A percentile compares a stretch with the other conserved stretches of the same genome.
Conservation (phyloP, 805 yeast genomes). For the Metschnikowia gelsemii region DNA sequence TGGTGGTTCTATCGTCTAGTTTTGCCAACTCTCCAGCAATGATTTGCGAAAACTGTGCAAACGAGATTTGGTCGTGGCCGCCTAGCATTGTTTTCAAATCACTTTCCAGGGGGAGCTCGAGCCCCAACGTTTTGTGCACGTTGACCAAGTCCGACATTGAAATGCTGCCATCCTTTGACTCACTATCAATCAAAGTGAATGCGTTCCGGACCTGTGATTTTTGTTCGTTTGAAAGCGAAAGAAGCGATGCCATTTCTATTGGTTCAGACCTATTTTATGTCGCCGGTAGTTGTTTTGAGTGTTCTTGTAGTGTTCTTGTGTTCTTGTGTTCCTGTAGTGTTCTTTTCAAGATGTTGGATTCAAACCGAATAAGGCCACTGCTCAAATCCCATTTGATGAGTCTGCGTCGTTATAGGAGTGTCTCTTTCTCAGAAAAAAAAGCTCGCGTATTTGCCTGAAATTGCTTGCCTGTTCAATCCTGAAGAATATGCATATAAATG, state of each 20-base stretch:
- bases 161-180: slow-evolving; percentile 66
- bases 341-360: not conserved
- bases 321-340: not conserved
- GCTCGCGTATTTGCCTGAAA: too few relatives aligned
- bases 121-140: slow-evolving; percentile 54
- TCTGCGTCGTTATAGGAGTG: too few relatives aligned
- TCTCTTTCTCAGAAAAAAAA: too few relatives aligned
- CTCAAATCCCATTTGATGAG: too few relatives aligned
- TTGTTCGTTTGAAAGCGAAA: slow-evolving; percentile 56
- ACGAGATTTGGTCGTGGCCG: slow-evolving; percentile 47
- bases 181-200: slow-evolving; percentile 78
- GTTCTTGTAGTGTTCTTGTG: not conserved
- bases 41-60: slow-evolving; percentile 63
- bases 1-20: slow-evolving; percentile 50
- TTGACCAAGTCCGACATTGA: slow-evolving; percentile 54
- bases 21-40: slow-evolving; percentile 56
- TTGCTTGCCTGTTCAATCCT: too few relatives aligned
- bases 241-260: slow-evolving; percentile 24
- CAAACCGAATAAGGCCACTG: too few relatives aligned
- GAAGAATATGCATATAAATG: too few relatives aligned
- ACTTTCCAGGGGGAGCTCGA: slow-evolving; percentile 41
- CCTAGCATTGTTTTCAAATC: slow-evolving; percentile 53
- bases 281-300: not conserved
- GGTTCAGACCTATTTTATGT: not conserved
- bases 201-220: slow-evolving; percentile 68